Conservation (phyloP, 768 basidiomycete species). For the Kwoniella sp. region DNA sequence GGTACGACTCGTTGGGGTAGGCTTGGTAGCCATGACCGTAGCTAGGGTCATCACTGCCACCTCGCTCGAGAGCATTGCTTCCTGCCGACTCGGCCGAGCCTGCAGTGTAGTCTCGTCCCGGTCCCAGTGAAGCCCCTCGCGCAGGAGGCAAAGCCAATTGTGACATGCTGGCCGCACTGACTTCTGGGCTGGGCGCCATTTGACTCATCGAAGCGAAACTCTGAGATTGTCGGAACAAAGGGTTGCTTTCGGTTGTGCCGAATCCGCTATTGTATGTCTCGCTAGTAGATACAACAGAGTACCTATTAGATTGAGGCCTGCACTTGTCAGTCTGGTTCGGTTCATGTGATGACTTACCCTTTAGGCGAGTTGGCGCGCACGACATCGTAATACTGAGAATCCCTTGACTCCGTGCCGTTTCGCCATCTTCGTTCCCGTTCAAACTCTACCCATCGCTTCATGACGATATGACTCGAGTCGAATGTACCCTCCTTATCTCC, state of each 20-base stretch:
- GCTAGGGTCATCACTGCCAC: constrained; percentile 36
- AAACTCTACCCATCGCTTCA: constrained; percentile 99
- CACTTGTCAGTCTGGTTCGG: constrained; percentile 1
- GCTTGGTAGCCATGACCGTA: constrained; percentile 20
- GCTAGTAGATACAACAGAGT: constrained; percentile 75
- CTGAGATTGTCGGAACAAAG: constrained; percentile 46
- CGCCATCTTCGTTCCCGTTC: constrained; percentile 94
- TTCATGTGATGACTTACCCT: constrained; percentile 59
- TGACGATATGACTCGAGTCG: constrained; percentile 92
- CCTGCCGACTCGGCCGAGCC: constrained; percentile 50
- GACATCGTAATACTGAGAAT: constrained; percentile 69
- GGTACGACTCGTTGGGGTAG: constrained; percentile 29
- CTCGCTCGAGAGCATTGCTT: constrained; percentile 29
- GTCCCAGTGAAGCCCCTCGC: constrained; percentile 54
- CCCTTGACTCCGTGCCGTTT: constrained; percentile 78
- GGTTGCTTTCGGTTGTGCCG: constrained; percentile 40
- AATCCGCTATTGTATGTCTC: constrained; percentile 62
- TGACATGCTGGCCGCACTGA: constrained; percentile 67
- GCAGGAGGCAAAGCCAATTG: constrained; percentile 44
- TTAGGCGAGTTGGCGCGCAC: constrained; percentile 59
- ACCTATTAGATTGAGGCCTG: constrained; percentile 59
- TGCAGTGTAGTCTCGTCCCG: constrained; percentile 52
- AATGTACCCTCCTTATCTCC: constrained; percentile 97
- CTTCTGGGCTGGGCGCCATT: constrained; percentile 30
- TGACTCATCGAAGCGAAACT: constrained; percentile 48